phyloP scores from a whole-genome alignment of 805 yeast genomes.

The Yarrowia porcina region DNA sequence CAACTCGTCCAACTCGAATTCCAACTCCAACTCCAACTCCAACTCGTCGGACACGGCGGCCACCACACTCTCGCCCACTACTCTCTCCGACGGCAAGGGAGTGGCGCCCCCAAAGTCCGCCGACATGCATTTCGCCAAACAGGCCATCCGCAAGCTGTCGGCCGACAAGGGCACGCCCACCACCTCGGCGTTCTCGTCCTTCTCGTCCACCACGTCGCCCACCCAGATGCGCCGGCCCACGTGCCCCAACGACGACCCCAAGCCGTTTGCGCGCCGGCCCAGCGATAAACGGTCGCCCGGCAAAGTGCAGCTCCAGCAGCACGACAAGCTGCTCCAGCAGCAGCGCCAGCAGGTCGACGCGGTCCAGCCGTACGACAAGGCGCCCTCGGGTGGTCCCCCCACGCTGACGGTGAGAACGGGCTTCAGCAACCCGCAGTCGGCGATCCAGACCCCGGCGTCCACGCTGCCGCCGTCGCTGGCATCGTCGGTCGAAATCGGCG shows the following conservation, averaged over 20 bases:
- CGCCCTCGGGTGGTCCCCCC: conserved; percentile 31
- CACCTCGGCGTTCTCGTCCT: conserved; percentile 2
- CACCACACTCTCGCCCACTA: conserved; percentile 19
- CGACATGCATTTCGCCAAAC: conserved; percentile 21
- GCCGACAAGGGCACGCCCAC: conserved; percentile 16
- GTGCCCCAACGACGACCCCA: conserved; percentile 9
- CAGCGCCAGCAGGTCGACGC: not conserved
- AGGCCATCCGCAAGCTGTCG: conserved; percentile 17
- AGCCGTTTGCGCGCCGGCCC: conserved; percentile 13
- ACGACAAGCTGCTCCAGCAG: not conserved
- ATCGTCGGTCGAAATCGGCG: conserved; percentile 36
- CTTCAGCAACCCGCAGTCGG: conserved; percentile 35
- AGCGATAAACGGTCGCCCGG: not conserved
- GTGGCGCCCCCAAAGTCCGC: not conserved
- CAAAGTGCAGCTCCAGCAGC: not conserved
- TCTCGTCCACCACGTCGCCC: conserved; percentile 5
- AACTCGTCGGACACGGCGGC: conserved; percentile 24
- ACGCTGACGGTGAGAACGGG: conserved; percentile 31
- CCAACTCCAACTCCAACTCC: conserved; percentile 14
- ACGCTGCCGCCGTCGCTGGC: conserved; percentile 33
- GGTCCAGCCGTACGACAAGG: conserved; percentile 17
- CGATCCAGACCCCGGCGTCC: conserved; percentile 39
- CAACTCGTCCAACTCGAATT: conserved; percentile 3
- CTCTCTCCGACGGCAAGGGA: not conserved
- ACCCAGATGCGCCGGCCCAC: conserved; percentile 20